Base-by-base conservation (phyloP, 345 rosid species). In the Passiflora organensis region DNA sequence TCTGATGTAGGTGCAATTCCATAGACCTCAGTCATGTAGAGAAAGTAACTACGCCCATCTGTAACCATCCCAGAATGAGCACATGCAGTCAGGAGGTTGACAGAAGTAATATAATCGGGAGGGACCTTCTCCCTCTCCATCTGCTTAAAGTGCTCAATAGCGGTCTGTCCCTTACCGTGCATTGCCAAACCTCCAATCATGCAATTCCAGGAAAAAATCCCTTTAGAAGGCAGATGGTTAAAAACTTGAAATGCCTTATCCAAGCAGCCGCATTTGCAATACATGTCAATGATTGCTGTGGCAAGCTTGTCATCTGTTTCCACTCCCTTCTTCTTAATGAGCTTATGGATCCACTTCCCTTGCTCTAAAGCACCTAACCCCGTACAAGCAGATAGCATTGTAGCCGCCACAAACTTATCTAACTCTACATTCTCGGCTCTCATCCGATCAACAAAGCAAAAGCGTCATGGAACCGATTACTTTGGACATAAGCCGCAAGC, bases 181-280 rank as follows among this genome's bases (percentile, higher is more conserved):
- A 72, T 57, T 5, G 73, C 80, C 43, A 72, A 38, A 9, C 82
- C 82, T 12, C 79, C 78, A 48, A 78, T 75, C 76, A 69, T 78
- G 63, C 72, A 63, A 48, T 72, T 78, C 80, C 80, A 57, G 9
- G 71, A 60, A 20, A 80, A 74, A 59, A 64, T 46, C 5, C 68
- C 62, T 59, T 63, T 77, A 25, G 5, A 10, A 21, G 51, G 38
- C 16, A 74, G 59, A 13, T 18, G 19, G 20, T 50, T 52, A 39
- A 74, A 77, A 20, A 70, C 44, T 48, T 76, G 60, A 44, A 66
- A 56, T 55, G 78, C 85, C 62, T 63, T 69, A 6, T 76, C 79
- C 67, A 71, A 55, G 67, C 67, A 76, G 15, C 81, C 78, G 25
- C 79, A 76, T 59, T 80, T 80, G 47, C 77, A 73, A 17, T 73